Percentiles rank a stretch among this genome's conserved stretches.
Conservation (phyloP, 2,329 filamentous ascomycete species). For the Tolypocladium album region DNA sequence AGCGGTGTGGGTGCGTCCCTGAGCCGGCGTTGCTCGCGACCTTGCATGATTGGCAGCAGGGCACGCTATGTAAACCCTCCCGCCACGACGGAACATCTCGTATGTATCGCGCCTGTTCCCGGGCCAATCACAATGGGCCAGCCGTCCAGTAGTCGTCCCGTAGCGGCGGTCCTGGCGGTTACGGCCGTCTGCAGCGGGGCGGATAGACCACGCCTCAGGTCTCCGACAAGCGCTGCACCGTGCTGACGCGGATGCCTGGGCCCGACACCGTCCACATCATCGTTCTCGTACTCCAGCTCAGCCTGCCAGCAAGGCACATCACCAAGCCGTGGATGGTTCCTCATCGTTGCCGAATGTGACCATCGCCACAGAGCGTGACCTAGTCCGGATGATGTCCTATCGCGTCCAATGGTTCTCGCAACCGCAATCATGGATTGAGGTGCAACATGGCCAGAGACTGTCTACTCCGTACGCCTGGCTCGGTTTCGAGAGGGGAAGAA, state of each 20-base stretch:
- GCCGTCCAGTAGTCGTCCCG: not conserved
- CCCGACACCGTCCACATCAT: not conserved
- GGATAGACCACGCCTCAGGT: not conserved
- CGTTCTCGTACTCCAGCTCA: not conserved
- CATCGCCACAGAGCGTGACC: not conserved
- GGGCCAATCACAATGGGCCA: not conserved
- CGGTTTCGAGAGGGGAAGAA: not conserved
- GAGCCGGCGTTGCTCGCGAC: not conserved
- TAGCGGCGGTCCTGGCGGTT: not conserved
- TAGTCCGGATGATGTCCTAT: too few species aligned
- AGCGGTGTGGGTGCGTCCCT: not conserved
- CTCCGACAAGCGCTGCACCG: not conserved
- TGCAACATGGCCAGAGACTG: not conserved
- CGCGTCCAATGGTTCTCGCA: not conserved
- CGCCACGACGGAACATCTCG: not conserved
- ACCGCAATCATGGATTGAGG: not conserved
- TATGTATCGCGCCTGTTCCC: not conserved
- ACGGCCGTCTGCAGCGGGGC: not conserved
- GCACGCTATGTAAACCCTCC: not conserved
- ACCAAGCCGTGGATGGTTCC: not conserved
- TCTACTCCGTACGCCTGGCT: not conserved
- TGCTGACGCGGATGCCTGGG: conserved; percentile 1
- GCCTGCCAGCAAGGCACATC: not conserved
- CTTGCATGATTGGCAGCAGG: not conserved
- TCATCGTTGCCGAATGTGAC: not conserved